A percentile compares a stretch with the other conserved stretches of the same genome.
These are phyloP conservation scores for Centaurea solstitialis DNA, from an alignment of 129 eudicot species.

Conservation along the genomic window DNA sequence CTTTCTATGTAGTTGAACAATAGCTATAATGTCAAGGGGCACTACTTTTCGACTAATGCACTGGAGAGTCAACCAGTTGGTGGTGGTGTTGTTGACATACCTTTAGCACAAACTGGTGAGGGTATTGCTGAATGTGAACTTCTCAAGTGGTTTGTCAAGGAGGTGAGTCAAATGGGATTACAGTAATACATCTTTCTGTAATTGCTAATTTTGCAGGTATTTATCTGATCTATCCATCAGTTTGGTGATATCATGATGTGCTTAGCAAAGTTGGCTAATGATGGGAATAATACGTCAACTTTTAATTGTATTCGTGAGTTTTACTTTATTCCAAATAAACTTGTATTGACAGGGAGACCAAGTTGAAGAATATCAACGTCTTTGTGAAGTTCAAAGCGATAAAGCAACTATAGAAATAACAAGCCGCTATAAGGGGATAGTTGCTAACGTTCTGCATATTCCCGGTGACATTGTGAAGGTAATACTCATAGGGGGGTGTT, in stretches of 20 bases:
- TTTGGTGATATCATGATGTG: background rate
- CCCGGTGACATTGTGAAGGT: constrained; percentile 96
- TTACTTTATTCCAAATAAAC: background rate
- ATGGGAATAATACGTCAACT: too few relatives aligned
- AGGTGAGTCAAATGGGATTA: constrained; percentile 49
- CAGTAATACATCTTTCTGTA: background rate
- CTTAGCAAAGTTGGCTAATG: background rate
- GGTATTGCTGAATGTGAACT: constrained; percentile 99
- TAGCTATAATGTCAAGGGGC: constrained; percentile 37
- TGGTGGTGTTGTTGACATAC: constrained; percentile 78
- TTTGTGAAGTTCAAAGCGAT: constrained; percentile 99
- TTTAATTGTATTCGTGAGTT: background rate
- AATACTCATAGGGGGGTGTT: constrained; percentile 7
- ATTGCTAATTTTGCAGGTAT: background rate
- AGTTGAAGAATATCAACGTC: constrained; percentile 95
- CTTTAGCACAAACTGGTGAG: constrained; percentile 98
- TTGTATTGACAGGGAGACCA: constrained; percentile 68
- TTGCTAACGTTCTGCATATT: constrained; percentile 61
- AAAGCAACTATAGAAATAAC: constrained; percentile 99
- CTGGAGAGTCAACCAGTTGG: constrained; percentile 32
- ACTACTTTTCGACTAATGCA: constrained; percentile 61
- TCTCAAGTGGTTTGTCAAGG: constrained; percentile 90
- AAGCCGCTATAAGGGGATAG: constrained; percentile 86
- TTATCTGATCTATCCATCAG: background rate
- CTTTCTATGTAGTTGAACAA: constrained; percentile 34